Evolutionary conservation across 805 yeast species (phyloP).

Genomic region (Teunomyces gatunensis): DNA sequence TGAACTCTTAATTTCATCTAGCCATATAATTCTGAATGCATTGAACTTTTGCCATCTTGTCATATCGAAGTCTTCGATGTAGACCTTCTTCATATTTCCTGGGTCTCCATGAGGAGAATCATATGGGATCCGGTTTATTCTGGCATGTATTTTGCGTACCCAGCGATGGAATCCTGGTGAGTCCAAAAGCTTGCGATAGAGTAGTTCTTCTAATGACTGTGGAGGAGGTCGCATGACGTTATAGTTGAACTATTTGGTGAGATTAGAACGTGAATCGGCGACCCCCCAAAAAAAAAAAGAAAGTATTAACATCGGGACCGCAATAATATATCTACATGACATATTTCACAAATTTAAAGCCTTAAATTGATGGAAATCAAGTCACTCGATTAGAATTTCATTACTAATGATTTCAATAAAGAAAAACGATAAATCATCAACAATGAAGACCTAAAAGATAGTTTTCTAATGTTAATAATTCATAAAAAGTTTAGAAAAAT

Average conservation of each 20-base stretch:
- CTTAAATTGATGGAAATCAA: too few relatives aligned
- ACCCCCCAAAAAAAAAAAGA: not conserved
- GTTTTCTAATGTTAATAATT: too few relatives aligned
- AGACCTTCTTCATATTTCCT: slow-evolving; percentile 15
- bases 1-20: slow-evolving; percentile 56
- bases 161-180: slow-evolving; percentile 61
- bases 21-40: slow-evolving; percentile 59
- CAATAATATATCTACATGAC: not conserved
- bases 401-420: too few relatives aligned
- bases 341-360: too few relatives aligned
- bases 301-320: not conserved
- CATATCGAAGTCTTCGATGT: slow-evolving; percentile 41
- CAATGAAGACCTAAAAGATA: too few relatives aligned
- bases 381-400: too few relatives aligned
- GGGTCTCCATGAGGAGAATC: slow-evolving; percentile 21
- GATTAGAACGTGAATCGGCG: not conserved
- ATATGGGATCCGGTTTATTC: slow-evolving; percentile 58
- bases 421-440: too few relatives aligned
- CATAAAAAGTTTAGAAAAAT: too few relatives aligned
- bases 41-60: slow-evolving; percentile 53
- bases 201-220: slow-evolving; percentile 46
- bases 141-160: slow-evolving; percentile 62
- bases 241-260: not conserved
- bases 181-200: slow-evolving; percentile 45
- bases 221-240: slow-evolving; percentile 10